phyloP scores from a whole-genome alignment of 768 basidiomycete species.

The Candolleomyces aberdarensis region DNA sequence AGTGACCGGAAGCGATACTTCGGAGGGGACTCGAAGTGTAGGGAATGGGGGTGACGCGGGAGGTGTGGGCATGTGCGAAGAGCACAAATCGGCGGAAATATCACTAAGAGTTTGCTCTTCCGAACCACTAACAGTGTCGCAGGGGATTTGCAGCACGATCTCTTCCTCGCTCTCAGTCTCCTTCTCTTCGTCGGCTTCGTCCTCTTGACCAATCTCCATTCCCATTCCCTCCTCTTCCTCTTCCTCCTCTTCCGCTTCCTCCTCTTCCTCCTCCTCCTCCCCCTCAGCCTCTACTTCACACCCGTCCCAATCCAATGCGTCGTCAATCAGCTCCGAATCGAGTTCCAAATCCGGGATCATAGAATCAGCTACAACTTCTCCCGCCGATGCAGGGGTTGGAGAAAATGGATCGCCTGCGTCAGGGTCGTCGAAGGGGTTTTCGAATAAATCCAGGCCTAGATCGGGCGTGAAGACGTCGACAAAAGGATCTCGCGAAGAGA shows the following conservation, averaged over 20 bases:
- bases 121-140: not conserved
- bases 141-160: not conserved
- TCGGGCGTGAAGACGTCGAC: too few species aligned
- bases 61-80: constrained; percentile 7
- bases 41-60: constrained; percentile 2
- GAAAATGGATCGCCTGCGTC: too few species aligned
- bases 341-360: too few species aligned
- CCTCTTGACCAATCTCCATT: not conserved
- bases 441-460: too few species aligned
- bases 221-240: not conserved
- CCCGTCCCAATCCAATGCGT: too few species aligned
- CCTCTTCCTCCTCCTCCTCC: not conserved
- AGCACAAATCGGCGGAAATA: not conserved
- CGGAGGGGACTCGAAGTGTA: not conserved
- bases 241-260: not conserved
- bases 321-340: too few species aligned
- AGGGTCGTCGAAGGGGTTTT: too few species aligned
- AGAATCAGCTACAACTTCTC: too few species aligned
- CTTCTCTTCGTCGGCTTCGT: not conserved
- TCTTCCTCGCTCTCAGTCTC: not conserved
- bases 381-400: too few species aligned
- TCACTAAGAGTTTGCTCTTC: not conserved
- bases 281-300: not conserved
- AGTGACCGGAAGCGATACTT: too few species aligned
- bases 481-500: too few species aligned